These are phyloP conservation scores for Penicillium roqueforti DNA, from an alignment of 495 filamentous ascomycete species.

Conservation along the genomic window DNA sequence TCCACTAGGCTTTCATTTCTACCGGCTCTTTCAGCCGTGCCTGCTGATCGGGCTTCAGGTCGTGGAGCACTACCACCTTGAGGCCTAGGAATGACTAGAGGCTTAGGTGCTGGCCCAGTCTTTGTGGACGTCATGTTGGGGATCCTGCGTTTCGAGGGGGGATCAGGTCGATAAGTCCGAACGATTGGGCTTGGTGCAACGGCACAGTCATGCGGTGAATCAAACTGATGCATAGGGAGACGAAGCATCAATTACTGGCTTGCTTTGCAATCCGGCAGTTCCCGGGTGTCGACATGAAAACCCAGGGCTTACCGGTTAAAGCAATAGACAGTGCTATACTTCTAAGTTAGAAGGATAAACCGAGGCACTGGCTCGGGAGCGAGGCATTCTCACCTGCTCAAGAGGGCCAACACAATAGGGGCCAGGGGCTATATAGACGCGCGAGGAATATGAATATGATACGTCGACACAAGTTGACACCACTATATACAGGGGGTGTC, in stretches of 20 bases:
- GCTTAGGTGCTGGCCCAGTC: conserved; percentile 12
- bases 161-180: conserved; percentile 36
- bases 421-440: conserved; percentile 5
- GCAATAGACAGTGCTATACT: neutral
- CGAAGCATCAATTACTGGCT: conserved; percentile 18
- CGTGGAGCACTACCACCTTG: conserved; percentile 9
- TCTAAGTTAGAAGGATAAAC: conserved; percentile 1
- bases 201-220: conserved; percentile 25
- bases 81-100: conserved; percentile 1
- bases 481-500: conserved; percentile 21
- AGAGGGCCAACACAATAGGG: neutral
- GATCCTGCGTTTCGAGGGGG: conserved; percentile 24
- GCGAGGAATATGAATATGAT: neutral
- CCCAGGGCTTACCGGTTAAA: neutral
- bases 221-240: conserved; percentile 34
- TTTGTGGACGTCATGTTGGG: conserved; percentile 30
- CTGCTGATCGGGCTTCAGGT: conserved; percentile 25
- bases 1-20: conserved; percentile 37
- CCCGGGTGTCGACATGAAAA: conserved; percentile 11
- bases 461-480: conserved; percentile 8
- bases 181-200: conserved; percentile 43
- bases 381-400: conserved; percentile 15
- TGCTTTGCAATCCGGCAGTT: conserved; percentile 19
- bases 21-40: conserved; percentile 21
- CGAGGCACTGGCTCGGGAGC: neutral